Conservation (phyloP, 2,329 filamentous ascomycete genomes). For the Coniochaeta hoffmannii region DNA sequence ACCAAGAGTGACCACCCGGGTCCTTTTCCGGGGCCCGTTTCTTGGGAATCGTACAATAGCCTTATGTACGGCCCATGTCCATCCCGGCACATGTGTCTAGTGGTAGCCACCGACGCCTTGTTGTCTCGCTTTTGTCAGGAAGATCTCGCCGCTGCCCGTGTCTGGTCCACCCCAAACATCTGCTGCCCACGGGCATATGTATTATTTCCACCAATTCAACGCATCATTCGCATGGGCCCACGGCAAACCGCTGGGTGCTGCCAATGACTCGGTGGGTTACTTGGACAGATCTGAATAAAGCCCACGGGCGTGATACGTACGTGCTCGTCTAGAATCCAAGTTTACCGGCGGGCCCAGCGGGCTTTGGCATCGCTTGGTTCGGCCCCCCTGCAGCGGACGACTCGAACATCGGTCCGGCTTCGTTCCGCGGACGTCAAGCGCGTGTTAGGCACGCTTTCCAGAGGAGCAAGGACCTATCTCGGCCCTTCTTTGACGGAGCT, state of each 20-base stretch:
- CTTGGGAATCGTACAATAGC: background rate
- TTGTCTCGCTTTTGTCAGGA: background rate
- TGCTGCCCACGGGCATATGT: background rate
- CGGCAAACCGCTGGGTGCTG: background rate
- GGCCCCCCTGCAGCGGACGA: background rate
- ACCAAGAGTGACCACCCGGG: background rate
- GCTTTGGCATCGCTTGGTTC: background rate
- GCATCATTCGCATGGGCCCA: too few species aligned
- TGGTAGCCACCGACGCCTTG: background rate
- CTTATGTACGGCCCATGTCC: background rate
- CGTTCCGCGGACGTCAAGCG: background rate
- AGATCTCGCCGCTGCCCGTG: slow-evolving; percentile 3
- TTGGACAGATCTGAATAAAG: background rate
- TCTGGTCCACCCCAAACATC: background rate
- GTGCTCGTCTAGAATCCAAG: background rate
- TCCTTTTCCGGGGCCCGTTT: background rate
- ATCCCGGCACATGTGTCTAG: background rate
- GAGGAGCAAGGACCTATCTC: background rate
- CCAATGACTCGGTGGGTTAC: background rate
- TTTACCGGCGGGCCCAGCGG: background rate
- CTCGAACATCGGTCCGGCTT: background rate
- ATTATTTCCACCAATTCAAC: background rate
- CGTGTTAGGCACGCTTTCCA: background rate
- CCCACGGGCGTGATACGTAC: background rate
- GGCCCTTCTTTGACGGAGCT: background rate